Evolutionary conservation across 75 land plant genomes (phyloP), one percentile per base, ranked within the genome.

Genomic region (Chamaecyparis obtusa): DNA sequence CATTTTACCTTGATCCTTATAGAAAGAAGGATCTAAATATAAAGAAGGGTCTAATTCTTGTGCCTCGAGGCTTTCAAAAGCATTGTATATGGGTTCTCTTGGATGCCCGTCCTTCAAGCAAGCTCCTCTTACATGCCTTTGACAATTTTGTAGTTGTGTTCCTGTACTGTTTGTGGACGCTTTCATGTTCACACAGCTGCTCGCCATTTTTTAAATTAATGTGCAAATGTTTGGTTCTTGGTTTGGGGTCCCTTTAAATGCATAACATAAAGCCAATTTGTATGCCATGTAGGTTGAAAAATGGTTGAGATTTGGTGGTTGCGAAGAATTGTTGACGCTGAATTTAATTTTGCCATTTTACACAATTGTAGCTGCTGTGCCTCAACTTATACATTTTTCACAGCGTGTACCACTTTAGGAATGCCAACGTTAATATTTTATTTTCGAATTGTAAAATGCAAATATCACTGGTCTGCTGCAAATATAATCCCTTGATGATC

Each of bases 11-110:
- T 55, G 24, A 84, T 55, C 57, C 83, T 83, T 83, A 83, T 27
- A 55, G 85, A 51, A 84, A 84, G 85, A 36, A 56, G 85, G 85
- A 8, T 15, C 85, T 55, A 16, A 84, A 83, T n/a, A 56, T 67
- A 54, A 84, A 84, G 85, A 36, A 56, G 85, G 85, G 21, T 15
- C 41, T 55, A 16, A 84, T 84, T 48, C 36, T 48, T 84, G 36
- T 46, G 37, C 49, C 64, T 84, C 17, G 36, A 51, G 49, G 64
- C 64, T 33, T 46, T 56, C 57, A 54, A 83, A 51, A 27, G 85
- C 49, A 54, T 54, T 30, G 27, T 84, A 27, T 30, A 33, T 33
- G 32, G 32, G 30, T 56, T 54, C 85, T 48, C 67, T 36, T 84
- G 32, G 48, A 81, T 44, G 46, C 15, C 48, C 9, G 14, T 81